Evolutionary conservation across 345 rosid genomes (phyloP), one percentile per base, ranked within the genome.

Genomic region (Arabidopsis arenosa): DNA sequence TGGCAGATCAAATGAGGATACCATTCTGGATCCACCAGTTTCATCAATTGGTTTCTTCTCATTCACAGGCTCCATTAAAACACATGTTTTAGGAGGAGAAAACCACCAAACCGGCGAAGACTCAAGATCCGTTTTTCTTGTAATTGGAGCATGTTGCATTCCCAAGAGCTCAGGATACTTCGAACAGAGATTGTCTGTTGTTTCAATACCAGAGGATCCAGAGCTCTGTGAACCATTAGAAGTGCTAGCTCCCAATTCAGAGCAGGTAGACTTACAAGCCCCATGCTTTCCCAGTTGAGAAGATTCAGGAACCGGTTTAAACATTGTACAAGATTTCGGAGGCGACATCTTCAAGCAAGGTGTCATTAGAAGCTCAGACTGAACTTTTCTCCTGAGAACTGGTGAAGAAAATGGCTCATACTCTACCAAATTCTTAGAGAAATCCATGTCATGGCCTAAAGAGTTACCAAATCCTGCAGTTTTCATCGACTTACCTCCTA

Each of bases 31-130:
- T 14, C 12, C 65, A 63, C 84, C 73, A 52, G 70, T 72, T 52
- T 44, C 66, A 60, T 53, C 59, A 13, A 6, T 14, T 47, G 77
- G 57, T 72, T 75, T 77, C 75, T 70, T 84, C 76, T 83, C 90
- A 56, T 82, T 84, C 4, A 74, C 81, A 51, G 88, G 97, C 68
- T 86, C 89, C 83, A 92, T 67, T 72, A 95, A 73, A 74, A 83
- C 80, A 82, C 94, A 93, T 51, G 91, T 86, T 80, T 86, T 93
- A n/a, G 92, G 97, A 70, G 98, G 96, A 35, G 99, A 96, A 75
- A 89, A 84, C 18, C 73, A 80, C 99, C 99, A 93, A 13, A 83
- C 72, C 35, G 98, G 96, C 10, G 96, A 90, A 28, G 88, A 66
- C 8, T 79, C 92, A 6, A 84, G 40, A 40, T 83, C 90, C 45